Conservation (phyloP, 805 yeast species). For the Lachancea sp. region DNA sequence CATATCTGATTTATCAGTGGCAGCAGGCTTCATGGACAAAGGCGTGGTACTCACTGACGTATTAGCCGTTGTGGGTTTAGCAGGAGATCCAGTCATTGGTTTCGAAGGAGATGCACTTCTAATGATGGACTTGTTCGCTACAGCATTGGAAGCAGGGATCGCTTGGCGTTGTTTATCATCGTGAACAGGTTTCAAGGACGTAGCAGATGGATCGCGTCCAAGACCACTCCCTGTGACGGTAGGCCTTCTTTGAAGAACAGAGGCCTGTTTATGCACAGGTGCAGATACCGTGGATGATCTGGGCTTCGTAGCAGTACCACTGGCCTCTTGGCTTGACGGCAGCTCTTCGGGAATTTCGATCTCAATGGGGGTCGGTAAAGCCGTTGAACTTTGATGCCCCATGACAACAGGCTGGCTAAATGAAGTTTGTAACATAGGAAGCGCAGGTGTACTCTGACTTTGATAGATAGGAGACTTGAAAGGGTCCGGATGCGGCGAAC, state of each 20-base stretch:
- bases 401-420: slow-evolving; percentile 16
- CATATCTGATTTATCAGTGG: slow-evolving; percentile 21
- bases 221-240: slow-evolving; percentile 31
- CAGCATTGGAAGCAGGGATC: slow-evolving; percentile 1
- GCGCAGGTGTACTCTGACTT: slow-evolving; percentile 27
- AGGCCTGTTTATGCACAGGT: slow-evolving; percentile 19
- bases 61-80: not conserved
- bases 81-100: slow-evolving; percentile 2
- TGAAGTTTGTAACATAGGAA: slow-evolving; percentile 27
- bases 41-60: slow-evolving; percentile 23
- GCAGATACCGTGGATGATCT: slow-evolving; percentile 32
- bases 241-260: slow-evolving; percentile 24
- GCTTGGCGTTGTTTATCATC: slow-evolving; percentile 13
- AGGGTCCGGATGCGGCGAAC: slow-evolving; percentile 16
- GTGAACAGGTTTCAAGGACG: slow-evolving; percentile 14
- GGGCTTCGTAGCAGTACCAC: slow-evolving; percentile 32
- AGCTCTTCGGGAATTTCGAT: slow-evolving; percentile 57
- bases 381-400: slow-evolving; percentile 28
- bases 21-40: slow-evolving; percentile 36
- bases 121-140: not conserved
- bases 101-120: slow-evolving; percentile 6
- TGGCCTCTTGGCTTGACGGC: slow-evolving; percentile 22
- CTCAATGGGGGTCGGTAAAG: slow-evolving; percentile 51
- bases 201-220: slow-evolving; percentile 11
- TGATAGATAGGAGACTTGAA: slow-evolving; percentile 14